Evolutionary conservation across 2,329 filamentous ascomycete genomes (phyloP).

Genomic region (Phaeosphaeriaceae sp.): DNA sequence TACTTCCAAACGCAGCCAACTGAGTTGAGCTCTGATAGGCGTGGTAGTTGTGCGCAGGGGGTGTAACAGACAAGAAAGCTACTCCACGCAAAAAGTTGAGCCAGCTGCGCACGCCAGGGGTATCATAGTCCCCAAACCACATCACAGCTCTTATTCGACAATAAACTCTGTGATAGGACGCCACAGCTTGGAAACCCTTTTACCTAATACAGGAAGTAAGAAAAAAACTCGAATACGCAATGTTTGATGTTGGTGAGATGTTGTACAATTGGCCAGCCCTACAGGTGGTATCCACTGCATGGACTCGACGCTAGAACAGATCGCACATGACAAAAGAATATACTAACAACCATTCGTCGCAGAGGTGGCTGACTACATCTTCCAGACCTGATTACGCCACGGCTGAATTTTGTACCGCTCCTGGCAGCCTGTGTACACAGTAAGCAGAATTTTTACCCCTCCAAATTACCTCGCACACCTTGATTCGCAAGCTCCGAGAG

Average conservation of each 20-base stretch:
- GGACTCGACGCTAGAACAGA: constrained; percentile 6
- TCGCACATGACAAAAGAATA: constrained; percentile 4
- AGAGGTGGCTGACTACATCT: constrained; percentile 1
- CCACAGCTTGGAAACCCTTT: no score
- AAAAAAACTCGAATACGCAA: background rate
- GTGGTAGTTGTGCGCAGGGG: constrained; percentile 9
- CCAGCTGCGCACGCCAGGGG: constrained; percentile 4
- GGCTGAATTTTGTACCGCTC: constrained; percentile 8
- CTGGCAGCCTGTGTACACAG: no score
- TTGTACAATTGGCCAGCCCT: constrained; percentile 4
- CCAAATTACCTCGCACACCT: background rate
- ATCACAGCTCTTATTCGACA: background rate
- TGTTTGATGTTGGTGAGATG: constrained; percentile 7
- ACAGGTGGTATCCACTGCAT: constrained; percentile 6
- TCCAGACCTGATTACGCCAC: background rate
- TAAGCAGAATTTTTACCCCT: constrained; percentile 14
- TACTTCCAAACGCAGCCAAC: background rate
- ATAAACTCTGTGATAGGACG: no score
- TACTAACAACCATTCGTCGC: background rate
- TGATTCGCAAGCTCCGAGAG: constrained; percentile 9
- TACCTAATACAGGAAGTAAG: background rate
- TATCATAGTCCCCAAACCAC: constrained; percentile 4
- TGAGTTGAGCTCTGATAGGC: background rate
- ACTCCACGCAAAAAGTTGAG: constrained; percentile 14
- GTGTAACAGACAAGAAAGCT: constrained; percentile 4